phyloP scores from a whole-genome alignment of 768 basidiomycete species.

The Inosperma sp. region DNA sequence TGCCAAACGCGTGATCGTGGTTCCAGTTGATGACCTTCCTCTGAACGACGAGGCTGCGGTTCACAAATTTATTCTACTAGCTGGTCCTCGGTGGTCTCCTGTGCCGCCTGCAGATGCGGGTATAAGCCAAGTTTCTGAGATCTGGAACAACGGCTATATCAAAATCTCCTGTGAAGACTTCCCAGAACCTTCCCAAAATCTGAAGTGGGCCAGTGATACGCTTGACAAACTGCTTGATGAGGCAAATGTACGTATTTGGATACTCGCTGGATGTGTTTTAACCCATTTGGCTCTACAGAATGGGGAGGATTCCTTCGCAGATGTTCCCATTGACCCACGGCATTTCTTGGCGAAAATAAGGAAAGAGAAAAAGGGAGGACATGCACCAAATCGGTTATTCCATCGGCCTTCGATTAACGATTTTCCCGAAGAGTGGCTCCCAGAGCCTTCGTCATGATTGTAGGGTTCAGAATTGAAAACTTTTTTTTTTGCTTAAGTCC shows the following conservation, averaged over 20 bases:
- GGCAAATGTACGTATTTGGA: conserved; percentile 59
- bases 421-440: conserved; percentile 86
- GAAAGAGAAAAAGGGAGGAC: conserved; percentile 73
- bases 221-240: conserved; percentile 73
- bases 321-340: conserved; percentile 77
- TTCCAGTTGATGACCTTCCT: conserved; percentile 69
- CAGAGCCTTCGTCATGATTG: conserved; percentile 20
- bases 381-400: conserved; percentile 49
- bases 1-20: conserved; percentile 68
- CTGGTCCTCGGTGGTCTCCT: conserved; percentile 83
- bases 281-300: conserved; percentile 30
- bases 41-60: conserved; percentile 57
- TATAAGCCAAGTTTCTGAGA: conserved; percentile 41
- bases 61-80: conserved; percentile 84
- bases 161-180: conserved; percentile 92
- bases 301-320: conserved; percentile 43
- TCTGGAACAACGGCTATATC: conserved; percentile 71
- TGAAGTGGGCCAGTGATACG: conserved; percentile 91
- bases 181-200: conserved; percentile 75
- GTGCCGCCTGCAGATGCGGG: conserved; percentile 70
- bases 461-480: not conserved
- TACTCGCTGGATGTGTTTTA: conserved; percentile 5
- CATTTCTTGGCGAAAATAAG: conserved; percentile 68
- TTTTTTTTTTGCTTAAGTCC: not conserved
- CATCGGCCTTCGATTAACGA: conserved; percentile 65